Base-by-base conservation (phyloP, 306 rosid genomes). In the Prunus campanulata region DNA sequence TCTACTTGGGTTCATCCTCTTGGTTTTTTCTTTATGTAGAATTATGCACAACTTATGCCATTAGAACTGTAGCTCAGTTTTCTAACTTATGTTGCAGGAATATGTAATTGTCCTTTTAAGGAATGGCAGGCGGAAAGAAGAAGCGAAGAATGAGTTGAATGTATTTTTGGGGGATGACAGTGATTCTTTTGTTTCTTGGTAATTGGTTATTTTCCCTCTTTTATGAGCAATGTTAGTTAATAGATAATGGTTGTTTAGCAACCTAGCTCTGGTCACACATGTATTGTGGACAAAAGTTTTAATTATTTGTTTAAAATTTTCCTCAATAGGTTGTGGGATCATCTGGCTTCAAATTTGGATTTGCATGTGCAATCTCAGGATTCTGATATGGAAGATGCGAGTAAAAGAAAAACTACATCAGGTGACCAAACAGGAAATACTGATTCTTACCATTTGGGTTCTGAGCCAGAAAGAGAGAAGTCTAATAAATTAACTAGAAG, bases 181-280 rank as follows among this genome's bases (percentile, higher is more conserved):
- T 68, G 91, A 88, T 85, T 86, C 99, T 84, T 96, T 96, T 80
- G 87, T 91, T 54, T 84, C 96, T 39, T 96, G 99, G 99, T 96
- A 92, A 91, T 85, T 84, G 65, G 14, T 25, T 60, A 47, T 44
- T 39, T 46, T 24, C 66, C 68, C 60, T 72, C 66, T 32, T 69
- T 79, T 68, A 13, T 46, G 72, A 30, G 52, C 46, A 59, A 56
- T 70, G 19, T 74, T 55, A 68, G 13, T 51, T 78, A 39, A 29
- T 68, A 65, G 35, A 60, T 25, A 25, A 10, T 74, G 77, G 27
- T 44, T 49, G 59, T 47, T 74, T 25, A 11, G 42, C 20, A 49
- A 29, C 74, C 57, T 15, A 35, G 14, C 22, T 15, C 11, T 59
- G 55, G 59, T 24, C 39, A 46, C 19, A 1, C 15, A 15, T 48